A percentile compares a stretch with the other conserved stretches of the same genome.
Conservation (phyloP, 768 basidiomycete genomes). For the Pleurotus tuber-regium region DNA sequence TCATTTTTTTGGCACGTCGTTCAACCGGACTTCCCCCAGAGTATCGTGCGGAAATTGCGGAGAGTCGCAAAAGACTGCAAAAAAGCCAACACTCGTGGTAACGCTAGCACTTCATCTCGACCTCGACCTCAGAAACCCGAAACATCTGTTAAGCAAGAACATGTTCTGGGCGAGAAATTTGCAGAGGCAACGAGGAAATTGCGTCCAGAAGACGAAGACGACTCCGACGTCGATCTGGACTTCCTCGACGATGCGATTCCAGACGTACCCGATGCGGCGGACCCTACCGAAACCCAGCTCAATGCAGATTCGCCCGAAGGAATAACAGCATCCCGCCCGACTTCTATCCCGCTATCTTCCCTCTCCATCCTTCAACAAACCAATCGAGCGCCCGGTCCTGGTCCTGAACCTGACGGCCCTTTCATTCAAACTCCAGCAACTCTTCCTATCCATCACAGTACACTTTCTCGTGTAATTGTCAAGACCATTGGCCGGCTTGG, state of each 20-base stretch:
- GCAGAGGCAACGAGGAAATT: conserved; percentile 55
- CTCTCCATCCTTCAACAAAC: conserved; percentile 66
- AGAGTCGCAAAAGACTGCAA: conserved; percentile 85
- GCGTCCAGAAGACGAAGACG: conserved; percentile 50
- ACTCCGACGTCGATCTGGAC: conserved; percentile 77
- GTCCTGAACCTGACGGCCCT: conserved; percentile 23
- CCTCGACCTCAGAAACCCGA: conserved; percentile 25
- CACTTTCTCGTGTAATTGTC: conserved; percentile 73
- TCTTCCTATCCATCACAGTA: conserved; percentile 55
- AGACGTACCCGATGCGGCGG: conserved; percentile 22
- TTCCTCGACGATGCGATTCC: conserved; percentile 48
- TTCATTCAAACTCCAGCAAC: conserved; percentile 40
- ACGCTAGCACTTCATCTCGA: conserved; percentile 27
- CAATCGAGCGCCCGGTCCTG: conserved; percentile 32
- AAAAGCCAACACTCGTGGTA: conserved; percentile 49
- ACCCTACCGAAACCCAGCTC: conserved; percentile 41
- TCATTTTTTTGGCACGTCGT: not conserved
- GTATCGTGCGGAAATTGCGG: conserved; percentile 77
- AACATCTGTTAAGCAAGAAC: conserved; percentile 26
- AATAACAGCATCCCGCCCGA: conserved; percentile 37
- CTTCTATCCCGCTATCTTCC: conserved; percentile 49
- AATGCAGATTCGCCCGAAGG: conserved; percentile 44
- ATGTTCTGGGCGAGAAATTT: conserved; percentile 61
- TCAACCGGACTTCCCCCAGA: conserved; percentile 36
- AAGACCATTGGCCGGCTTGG: conserved; percentile 83